Conservation (phyloP, 352 stramenopile species). For the Plasmopara halstedii region DNA sequence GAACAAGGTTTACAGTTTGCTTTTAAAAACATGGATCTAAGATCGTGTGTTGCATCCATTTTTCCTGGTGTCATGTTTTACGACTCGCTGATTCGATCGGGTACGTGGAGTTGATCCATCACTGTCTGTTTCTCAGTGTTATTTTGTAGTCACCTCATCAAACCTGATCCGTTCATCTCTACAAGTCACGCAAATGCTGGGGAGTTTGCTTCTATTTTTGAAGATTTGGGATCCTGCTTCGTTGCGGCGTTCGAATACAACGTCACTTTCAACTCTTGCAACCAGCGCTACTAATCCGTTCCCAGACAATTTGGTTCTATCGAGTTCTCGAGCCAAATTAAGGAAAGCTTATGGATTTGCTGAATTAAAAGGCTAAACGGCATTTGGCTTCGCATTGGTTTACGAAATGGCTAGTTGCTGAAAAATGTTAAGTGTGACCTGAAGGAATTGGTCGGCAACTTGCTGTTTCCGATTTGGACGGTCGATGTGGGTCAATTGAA, state of each 20-base stretch:
- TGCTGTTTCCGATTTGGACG: constrained; percentile 9
- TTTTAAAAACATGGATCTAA: constrained; percentile 34
- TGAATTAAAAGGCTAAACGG: constrained; percentile 2
- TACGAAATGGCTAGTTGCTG: constrained; percentile 16
- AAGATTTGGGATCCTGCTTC: constrained; percentile 39
- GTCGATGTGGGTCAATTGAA: constrained; percentile 5
- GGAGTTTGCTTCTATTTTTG: constrained; percentile 47
- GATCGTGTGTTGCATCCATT: constrained; percentile 28
- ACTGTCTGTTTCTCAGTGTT: neutral
- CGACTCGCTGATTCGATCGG: constrained; percentile 29
- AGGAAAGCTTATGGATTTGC: constrained; percentile 35
- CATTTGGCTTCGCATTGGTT: neutral
- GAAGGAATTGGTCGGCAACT: constrained; percentile 21
- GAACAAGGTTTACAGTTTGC: constrained; percentile 40
- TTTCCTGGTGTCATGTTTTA: constrained; percentile 41
- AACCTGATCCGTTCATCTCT: constrained; percentile 14
- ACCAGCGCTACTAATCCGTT: constrained; percentile 20
- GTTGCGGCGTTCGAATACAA: constrained; percentile 16
- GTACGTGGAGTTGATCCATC: constrained; percentile 3
- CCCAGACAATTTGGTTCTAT: constrained; percentile 27
- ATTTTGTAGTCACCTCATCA: constrained; percentile 23
- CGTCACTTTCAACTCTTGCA: constrained; percentile 24
- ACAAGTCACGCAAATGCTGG: constrained; percentile 40
- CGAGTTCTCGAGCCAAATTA: constrained; percentile 12
- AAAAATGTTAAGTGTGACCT: constrained; percentile 44